Percentiles rank a stretch among this genome's conserved stretches.
Conservation (phyloP, 164 flowering plant species). For the Berberis vulgaris region DNA sequence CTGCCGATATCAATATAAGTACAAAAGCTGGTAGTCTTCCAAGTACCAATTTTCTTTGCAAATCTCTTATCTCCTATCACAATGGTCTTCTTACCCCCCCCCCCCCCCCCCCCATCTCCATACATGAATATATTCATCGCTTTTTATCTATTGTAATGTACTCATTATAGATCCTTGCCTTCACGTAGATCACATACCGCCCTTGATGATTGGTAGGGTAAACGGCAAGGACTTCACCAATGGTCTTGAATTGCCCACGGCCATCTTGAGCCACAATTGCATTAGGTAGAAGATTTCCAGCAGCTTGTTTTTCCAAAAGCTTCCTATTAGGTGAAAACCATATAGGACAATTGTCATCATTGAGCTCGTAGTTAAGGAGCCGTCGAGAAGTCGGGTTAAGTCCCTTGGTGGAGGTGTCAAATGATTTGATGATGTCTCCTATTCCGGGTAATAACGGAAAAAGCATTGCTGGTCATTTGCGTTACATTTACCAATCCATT, state of each 20-base stretch:
- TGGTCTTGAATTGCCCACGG: conserved; percentile 41
- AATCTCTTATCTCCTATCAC: conserved; percentile 33
- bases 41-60: conserved; percentile 17
- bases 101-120: conserved; percentile 53
- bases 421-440: conserved; percentile 11
- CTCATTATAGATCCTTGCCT: conserved; percentile 53
- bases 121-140: conserved; percentile 38
- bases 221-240: conserved; percentile 36
- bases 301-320: conserved; percentile 19
- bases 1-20: conserved; percentile 1
- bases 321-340: conserved; percentile 36
- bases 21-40: conserved; percentile 44
- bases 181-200: conserved; percentile 42
- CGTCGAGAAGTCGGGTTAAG: conserved; percentile 5
- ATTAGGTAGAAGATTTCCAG: conserved; percentile 15
- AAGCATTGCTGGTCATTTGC: conserved; percentile 37
- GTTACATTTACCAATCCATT: conserved; percentile 28
- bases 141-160: conserved; percentile 26
- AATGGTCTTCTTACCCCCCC: conserved; percentile 12
- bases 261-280: conserved; percentile 55
- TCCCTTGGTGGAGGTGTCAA: conserved; percentile 11
- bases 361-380: conserved; percentile 15
- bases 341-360: conserved; percentile 18
- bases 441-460: conserved; percentile 35
- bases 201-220: conserved; percentile 32